Evolutionary conservation across 2,329 filamentous ascomycete genomes (phyloP).

Genomic region (Diaporthe amygdali): DNA sequence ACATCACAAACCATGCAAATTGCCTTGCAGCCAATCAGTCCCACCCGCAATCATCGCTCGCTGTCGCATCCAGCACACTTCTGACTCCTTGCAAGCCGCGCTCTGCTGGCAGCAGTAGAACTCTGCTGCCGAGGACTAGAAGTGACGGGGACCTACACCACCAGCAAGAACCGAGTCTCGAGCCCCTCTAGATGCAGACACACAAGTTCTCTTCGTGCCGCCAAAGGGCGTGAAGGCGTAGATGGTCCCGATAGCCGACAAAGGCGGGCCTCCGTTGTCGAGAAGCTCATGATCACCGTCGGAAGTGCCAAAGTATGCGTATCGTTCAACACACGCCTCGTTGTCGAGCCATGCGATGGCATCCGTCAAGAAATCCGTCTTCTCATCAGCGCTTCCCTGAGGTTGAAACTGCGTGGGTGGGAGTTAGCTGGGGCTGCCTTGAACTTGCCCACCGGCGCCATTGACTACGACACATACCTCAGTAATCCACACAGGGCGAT

Average conservation of each 20-base stretch:
- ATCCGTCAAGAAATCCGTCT: conserved; percentile 44
- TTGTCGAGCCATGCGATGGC: conserved; percentile 50
- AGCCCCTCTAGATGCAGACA: neutral
- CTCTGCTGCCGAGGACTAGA: neutral
- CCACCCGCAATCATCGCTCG: neutral
- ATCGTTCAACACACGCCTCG: conserved; percentile 43
- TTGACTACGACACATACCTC: conserved; percentile 35
- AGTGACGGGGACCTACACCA: neutral
- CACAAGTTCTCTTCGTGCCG: neutral
- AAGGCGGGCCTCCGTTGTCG: conserved; percentile 21
- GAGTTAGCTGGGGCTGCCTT: neutral
- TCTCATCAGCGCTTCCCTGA: neutral
- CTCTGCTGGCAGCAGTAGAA: neutral
- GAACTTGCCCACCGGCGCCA: neutral
- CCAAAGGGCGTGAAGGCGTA: conserved; percentile 24
- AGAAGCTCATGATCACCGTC: conserved; percentile 28
- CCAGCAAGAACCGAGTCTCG: neutral
- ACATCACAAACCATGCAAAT: no score
- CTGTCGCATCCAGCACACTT: neutral
- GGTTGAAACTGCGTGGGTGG: neutral
- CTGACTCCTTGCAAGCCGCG: neutral
- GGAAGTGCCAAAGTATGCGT: conserved; percentile 41
- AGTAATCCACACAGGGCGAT: conserved; percentile 49
- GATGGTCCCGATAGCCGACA: conserved; percentile 22
- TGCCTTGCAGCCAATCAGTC: neutral